A percentile compares a stretch with the other conserved stretches of the same genome.
phyloP scores from a whole-genome alignment of 345 rosid species.

The rapeseed (Brassica napus) region DNA sequence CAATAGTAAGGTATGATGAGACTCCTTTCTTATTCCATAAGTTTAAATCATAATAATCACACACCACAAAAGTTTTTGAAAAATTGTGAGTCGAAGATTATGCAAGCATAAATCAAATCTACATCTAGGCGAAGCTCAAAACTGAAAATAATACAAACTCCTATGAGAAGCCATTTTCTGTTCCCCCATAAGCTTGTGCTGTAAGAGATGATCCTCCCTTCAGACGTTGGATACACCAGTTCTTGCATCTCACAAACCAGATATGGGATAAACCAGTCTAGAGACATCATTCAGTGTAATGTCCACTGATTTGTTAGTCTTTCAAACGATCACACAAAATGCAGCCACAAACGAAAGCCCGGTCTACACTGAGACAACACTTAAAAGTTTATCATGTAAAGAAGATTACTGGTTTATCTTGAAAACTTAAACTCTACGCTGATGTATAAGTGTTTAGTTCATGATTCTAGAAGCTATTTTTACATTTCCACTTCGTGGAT shows the following conservation, averaged over 20 bases:
- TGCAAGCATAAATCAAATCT: neutral
- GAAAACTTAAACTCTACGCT: neutral
- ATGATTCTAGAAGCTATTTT: too few relatives aligned
- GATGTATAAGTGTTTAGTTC: too few relatives aligned
- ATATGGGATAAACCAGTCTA: slow-evolving; percentile 35
- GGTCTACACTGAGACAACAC: slow-evolving; percentile 19
- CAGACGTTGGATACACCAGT: neutral
- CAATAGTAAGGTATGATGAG: neutral
- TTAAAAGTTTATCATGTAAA: slow-evolving; percentile 8
- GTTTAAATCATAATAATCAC: neutral
- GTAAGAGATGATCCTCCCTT: neutral
- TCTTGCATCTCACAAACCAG: neutral
- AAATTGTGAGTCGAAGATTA: neutral
- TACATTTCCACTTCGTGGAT: neutral
- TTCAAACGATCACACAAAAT: slow-evolving; percentile 25
- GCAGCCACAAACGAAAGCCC: slow-evolving; percentile 23
- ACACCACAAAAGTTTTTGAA: neutral
- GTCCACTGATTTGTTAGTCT: slow-evolving; percentile 58
- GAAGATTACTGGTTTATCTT: slow-evolving; percentile 16
- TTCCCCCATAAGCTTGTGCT: neutral
- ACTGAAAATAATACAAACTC: neutral
- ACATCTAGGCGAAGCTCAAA: neutral
- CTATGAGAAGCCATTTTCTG: neutral
- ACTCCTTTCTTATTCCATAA: neutral
- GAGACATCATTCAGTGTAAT: slow-evolving; percentile 90